Evolutionary conservation across 2,329 filamentous ascomycete genomes (phyloP).

Genomic region (Hymenoscyphus albidus): DNA sequence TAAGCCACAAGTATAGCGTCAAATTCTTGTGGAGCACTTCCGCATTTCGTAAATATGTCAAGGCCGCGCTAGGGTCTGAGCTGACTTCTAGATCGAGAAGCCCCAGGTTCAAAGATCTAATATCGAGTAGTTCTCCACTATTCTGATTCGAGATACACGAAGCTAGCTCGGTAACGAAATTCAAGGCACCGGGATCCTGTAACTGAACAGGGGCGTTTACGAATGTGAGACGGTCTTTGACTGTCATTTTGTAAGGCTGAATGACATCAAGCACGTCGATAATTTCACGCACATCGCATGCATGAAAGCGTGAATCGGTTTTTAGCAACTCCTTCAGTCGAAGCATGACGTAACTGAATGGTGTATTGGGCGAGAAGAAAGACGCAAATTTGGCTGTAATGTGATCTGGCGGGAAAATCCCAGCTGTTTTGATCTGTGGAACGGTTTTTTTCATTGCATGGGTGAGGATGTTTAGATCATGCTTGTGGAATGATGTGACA

Average conservation of each 20-base stretch:
- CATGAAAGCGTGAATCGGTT: conserved; percentile 62
- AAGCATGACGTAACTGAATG: conserved; percentile 77
- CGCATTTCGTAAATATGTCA: conserved; percentile 55
- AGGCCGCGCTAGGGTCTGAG: conserved; percentile 38
- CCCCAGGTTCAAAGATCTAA: conserved; percentile 64
- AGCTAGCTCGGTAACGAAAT: conserved; percentile 62
- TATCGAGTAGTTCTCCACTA: conserved; percentile 73
- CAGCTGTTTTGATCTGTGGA: conserved; percentile 64
- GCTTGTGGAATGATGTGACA: conserved; percentile 72
- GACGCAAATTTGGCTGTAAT: conserved; percentile 72
- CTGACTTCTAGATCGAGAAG: conserved; percentile 61
- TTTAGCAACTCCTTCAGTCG: conserved; percentile 64
- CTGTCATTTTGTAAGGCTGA: conserved; percentile 64
- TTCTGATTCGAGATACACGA: conserved; percentile 63
- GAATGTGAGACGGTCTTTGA: conserved; percentile 72
- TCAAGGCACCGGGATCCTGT: conserved; percentile 45
- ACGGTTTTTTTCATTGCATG: conserved; percentile 61
- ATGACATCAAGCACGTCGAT: conserved; percentile 70
- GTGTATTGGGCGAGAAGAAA: conserved; percentile 77
- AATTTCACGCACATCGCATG: conserved; percentile 60
- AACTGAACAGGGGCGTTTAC: conserved; percentile 64
- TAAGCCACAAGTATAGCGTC: conserved; percentile 88
- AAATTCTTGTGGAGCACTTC: conserved; percentile 79
- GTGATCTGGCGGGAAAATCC: conserved; percentile 66
- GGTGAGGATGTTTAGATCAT: conserved; percentile 62